Conservation (phyloP, 495 filamentous ascomycete species). For the Xylaria sp. region DNA sequence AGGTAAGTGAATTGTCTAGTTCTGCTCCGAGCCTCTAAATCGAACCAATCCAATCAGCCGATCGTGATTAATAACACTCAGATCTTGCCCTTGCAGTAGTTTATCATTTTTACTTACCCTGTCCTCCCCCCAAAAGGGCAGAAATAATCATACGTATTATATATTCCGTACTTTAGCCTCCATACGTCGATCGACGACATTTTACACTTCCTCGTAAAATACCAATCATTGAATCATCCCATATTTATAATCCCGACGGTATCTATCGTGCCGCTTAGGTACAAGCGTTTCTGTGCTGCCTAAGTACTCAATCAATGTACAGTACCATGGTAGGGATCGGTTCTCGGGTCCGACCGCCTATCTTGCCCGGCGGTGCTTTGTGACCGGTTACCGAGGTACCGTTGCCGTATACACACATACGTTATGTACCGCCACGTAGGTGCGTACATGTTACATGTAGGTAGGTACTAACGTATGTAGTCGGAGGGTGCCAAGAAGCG, state of each 20-base stretch:
- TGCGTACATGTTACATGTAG: too few relatives aligned
- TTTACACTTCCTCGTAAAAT: too few relatives aligned
- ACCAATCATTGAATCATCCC: too few relatives aligned
- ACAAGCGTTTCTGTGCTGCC: not conserved
- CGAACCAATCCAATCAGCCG: not conserved
- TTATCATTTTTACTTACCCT: not conserved
- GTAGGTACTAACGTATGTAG: not conserved
- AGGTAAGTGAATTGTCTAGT: too few relatives aligned
- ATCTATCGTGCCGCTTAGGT: too few relatives aligned
- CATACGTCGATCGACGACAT: not conserved
- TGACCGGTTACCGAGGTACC: slow-evolving; percentile 2
- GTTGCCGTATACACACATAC: not conserved
- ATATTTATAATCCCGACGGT: not conserved
- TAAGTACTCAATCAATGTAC: not conserved
- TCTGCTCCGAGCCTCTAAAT: not conserved
- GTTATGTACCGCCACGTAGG: too few relatives aligned
- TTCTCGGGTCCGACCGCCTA: slow-evolving; percentile 5
- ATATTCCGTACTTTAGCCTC: not conserved
- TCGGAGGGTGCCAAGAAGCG: not conserved
- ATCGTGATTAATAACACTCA: not conserved
- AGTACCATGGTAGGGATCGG: not conserved
- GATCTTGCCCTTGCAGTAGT: too few relatives aligned
- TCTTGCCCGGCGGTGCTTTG: not conserved
- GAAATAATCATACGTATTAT: not conserved
- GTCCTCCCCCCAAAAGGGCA: not conserved